Percentiles rank a stretch among this genome's conserved stretches.
Conservation (phyloP, 805 yeast genomes). For the Isabelozyma gotoi region DNA sequence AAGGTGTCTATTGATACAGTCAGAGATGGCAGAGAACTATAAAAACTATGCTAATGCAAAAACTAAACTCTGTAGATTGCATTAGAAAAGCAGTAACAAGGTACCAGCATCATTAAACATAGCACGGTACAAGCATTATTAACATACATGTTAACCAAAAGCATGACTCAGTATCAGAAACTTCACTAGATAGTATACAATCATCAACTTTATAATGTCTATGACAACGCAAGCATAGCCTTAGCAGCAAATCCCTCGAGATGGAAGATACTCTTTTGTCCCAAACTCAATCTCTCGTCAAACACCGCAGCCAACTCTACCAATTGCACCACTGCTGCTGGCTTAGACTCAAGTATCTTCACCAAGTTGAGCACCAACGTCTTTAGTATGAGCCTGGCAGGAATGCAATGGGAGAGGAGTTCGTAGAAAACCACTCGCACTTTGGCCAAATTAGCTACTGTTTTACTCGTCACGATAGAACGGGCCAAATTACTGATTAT, state of each 20-base stretch:
- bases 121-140: too few species aligned
- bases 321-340: constrained; percentile 36
- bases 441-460: constrained; percentile 60
- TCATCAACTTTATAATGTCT: too few species aligned
- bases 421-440: constrained; percentile 76
- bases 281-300: constrained; percentile 85
- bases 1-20: too few species aligned
- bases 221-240: constrained; percentile 65
- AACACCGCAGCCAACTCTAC: constrained; percentile 62
- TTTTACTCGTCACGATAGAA: constrained; percentile 57
- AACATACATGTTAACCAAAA: too few species aligned
- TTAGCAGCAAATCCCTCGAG: constrained; percentile 91
- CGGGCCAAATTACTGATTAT: constrained; percentile 68
- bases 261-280: constrained; percentile 89
- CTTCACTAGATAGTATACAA: too few species aligned
- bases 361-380: constrained; percentile 48
- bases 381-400: constrained; percentile 78
- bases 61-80: too few species aligned
- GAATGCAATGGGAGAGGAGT: constrained; percentile 88
- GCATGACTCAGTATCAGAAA: too few species aligned
- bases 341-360: constrained; percentile 14
- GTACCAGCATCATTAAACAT: too few species aligned
- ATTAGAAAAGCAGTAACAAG: too few species aligned
- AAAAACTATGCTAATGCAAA: too few species aligned
- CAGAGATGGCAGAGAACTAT: too few species aligned